A percentile compares a stretch with the other conserved stretches of the same genome.
Evolutionary conservation across 495 filamentous ascomycete species (phyloP).

Genomic region (Penicillium daleae): DNA sequence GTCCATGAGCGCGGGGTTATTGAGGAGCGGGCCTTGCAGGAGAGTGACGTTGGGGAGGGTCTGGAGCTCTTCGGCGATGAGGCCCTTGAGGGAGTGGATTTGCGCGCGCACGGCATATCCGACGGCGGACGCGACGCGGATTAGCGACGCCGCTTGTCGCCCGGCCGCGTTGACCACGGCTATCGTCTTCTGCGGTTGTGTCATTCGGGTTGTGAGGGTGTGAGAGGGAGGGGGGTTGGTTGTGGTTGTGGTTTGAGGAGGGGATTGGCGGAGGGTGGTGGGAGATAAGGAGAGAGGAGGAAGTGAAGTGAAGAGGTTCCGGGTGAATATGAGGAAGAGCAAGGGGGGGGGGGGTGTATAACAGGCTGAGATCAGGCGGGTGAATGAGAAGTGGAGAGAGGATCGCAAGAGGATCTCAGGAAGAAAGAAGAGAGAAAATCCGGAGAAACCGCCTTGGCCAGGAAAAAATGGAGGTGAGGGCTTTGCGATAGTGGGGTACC

Average conservation of each 20-base stretch:
- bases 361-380: neutral
- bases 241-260: neutral
- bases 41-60: slow-evolving; percentile 82
- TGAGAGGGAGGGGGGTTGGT: slow-evolving; percentile 2
- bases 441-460: slow-evolving; percentile 36
- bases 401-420: slow-evolving; percentile 15
- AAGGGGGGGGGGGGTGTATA: slow-evolving; percentile 10
- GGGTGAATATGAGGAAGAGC: neutral
- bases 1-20: slow-evolving; percentile 67
- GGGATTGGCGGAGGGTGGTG: slow-evolving; percentile 1
- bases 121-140: slow-evolving; percentile 87
- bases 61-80: slow-evolving; percentile 81
- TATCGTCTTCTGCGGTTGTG: slow-evolving; percentile 70
- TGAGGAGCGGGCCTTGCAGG: slow-evolving; percentile 79
- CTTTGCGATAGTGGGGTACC: slow-evolving; percentile 36
- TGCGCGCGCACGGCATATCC: slow-evolving; percentile 91
- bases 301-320: neutral
- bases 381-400: slow-evolving; percentile 15
- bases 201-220: slow-evolving; percentile 38
- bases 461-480: slow-evolving; percentile 30
- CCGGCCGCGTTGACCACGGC: slow-evolving; percentile 92
- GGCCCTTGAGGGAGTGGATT: slow-evolving; percentile 76
- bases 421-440: slow-evolving; percentile 25
- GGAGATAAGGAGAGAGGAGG: slow-evolving; percentile 8
- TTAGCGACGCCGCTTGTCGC: slow-evolving; percentile 90